Conservation (phyloP, 805 yeast genomes). For the Cyberlindnera amylophila region DNA sequence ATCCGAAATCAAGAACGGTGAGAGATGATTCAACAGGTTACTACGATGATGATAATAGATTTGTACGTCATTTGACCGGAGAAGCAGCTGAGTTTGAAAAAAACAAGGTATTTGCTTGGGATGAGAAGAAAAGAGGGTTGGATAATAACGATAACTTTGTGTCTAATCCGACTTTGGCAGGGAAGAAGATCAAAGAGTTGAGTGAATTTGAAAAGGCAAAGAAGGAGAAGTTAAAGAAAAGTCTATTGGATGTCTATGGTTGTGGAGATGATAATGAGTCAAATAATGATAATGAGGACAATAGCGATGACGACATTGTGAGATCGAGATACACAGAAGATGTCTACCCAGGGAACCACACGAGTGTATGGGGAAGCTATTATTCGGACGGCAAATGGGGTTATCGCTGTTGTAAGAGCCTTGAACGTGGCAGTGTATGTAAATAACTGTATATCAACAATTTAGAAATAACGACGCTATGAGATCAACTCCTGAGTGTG, state of each 20-base stretch:
- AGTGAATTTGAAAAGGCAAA: slow-evolving; percentile 29
- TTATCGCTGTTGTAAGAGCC: slow-evolving; percentile 37
- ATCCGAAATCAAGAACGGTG: slow-evolving; percentile 48
- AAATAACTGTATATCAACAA: slow-evolving; percentile 1
- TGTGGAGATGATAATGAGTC: slow-evolving; percentile 2
- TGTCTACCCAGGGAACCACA: slow-evolving; percentile 35
- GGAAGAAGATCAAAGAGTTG: slow-evolving; percentile 33
- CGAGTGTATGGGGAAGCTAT: slow-evolving; percentile 42
- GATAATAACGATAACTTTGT: slow-evolving; percentile 29
- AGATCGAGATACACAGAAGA: slow-evolving; percentile 35
- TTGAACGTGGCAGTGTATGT: slow-evolving; percentile 33
- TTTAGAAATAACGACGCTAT: no score
- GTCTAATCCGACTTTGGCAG: slow-evolving; percentile 46
- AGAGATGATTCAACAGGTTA: slow-evolving; percentile 32
- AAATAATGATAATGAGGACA: slow-evolving; percentile 7
- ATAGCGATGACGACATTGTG: slow-evolving; percentile 13
- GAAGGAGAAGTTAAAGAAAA: slow-evolving; percentile 30
- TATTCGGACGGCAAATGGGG: slow-evolving; percentile 43
- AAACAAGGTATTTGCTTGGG: slow-evolving; percentile 49
- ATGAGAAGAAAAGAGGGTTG: slow-evolving; percentile 30
- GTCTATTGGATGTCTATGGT: slow-evolving; percentile 15
- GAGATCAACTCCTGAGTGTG: no score
- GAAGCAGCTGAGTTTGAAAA: slow-evolving; percentile 53
- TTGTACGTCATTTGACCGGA: slow-evolving; percentile 50
- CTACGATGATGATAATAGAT: slow-evolving; percentile 39